phyloP scores from a whole-genome alignment of 139 green algal species.

The Volvox reticuliferus region DNA sequence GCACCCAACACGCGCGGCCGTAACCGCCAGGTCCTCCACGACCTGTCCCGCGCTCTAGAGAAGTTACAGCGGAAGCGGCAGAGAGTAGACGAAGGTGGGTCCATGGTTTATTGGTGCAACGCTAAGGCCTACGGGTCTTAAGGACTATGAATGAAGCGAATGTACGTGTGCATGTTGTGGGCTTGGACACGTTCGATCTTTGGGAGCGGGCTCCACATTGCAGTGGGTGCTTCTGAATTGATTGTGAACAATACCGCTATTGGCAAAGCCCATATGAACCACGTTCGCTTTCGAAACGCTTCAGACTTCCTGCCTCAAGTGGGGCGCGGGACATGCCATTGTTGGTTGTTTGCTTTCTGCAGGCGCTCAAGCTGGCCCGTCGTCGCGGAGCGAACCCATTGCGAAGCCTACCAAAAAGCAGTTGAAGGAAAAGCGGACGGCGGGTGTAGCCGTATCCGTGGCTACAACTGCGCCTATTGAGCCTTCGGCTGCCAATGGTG shows the following conservation, averaged over 20 bases:
- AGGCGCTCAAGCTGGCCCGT: conserved; percentile 20
- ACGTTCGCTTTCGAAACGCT: no score
- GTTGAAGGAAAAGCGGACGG: conserved; percentile 24
- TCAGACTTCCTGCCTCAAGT: no score
- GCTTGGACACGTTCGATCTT: no score
- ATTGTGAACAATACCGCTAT: no score
- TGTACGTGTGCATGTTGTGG: no score
- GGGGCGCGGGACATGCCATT: no score
- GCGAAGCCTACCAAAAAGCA: conserved; percentile 34
- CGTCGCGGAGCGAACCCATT: not conserved
- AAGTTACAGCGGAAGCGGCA: conserved; percentile 49
- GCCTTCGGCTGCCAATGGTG: not conserved
- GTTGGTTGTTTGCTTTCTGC: not conserved
- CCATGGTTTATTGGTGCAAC: not conserved
- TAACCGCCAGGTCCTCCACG: conserved; percentile 81
- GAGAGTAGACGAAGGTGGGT: not conserved
- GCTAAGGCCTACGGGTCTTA: no score
- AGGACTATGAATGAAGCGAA: no score
- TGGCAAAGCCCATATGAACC: no score
- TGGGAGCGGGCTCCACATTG: no score
- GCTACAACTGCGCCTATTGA: not conserved
- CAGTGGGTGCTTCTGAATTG: no score
- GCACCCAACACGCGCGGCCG: conserved; percentile 50
- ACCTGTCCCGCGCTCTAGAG: conserved; percentile 66
- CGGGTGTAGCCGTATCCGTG: not conserved